phyloP scores from a whole-genome alignment of 2,329 filamentous ascomycete species.

The Xylariales sp. region DNA sequence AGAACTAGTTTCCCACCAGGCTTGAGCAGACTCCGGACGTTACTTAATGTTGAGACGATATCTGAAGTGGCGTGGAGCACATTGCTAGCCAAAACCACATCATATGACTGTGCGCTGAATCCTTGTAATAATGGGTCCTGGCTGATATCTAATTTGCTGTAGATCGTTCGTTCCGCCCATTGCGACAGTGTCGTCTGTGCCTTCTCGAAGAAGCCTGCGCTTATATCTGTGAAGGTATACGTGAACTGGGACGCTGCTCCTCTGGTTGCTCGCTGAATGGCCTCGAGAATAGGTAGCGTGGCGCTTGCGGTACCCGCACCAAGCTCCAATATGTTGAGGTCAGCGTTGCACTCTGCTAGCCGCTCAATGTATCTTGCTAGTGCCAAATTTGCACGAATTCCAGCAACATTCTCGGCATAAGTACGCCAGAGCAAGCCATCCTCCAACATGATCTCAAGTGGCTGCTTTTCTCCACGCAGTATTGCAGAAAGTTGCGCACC shows the following conservation, averaged over 20 bases:
- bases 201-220: neutral
- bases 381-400: too few relatives aligned
- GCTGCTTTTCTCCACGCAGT: too few relatives aligned
- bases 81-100: constrained; percentile 9
- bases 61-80: neutral
- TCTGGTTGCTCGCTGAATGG: too few relatives aligned
- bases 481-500: too few relatives aligned
- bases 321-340: too few relatives aligned
- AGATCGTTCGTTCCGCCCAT: neutral
- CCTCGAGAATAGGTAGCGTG: too few relatives aligned
- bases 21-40: neutral
- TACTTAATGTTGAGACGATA: neutral
- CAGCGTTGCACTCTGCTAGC: too few relatives aligned
- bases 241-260: too few relatives aligned
- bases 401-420: too few relatives aligned
- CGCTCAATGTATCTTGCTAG: too few relatives aligned
- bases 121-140: neutral
- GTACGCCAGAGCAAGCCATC: too few relatives aligned
- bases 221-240: neutral
- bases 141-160: neutral
- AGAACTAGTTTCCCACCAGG: neutral
- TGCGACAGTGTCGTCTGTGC: neutral
- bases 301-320: constrained; percentile 19
- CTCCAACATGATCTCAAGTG: too few relatives aligned
- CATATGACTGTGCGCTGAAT: neutral